A percentile compares a stretch with the other conserved stretches of the same genome.
phyloP scores from a whole-genome alignment of 2,329 filamentous ascomycete species.

The Ilyonectria destructans region DNA sequence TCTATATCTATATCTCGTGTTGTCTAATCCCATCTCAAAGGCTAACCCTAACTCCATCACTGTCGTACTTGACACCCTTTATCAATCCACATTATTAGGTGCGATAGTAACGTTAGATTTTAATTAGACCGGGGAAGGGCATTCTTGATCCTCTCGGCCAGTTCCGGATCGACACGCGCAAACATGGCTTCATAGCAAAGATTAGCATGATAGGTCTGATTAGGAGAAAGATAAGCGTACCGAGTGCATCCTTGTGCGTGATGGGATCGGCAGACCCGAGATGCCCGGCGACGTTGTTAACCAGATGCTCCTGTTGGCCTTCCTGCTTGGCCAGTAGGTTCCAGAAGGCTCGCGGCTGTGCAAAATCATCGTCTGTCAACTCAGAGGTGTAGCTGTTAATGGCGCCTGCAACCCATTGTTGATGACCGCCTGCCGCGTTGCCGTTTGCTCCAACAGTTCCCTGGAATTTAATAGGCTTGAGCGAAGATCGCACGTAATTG shows the following conservation, averaged over 20 bases:
- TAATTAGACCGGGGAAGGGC: neutral
- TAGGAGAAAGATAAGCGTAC: neutral
- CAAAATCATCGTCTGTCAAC: slow-evolving; percentile 22
- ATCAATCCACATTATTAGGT: neutral
- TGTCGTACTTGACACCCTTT: neutral
- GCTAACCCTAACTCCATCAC: neutral
- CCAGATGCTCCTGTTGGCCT: slow-evolving; percentile 18
- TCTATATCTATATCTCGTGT: neutral
- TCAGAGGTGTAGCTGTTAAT: slow-evolving; percentile 65
- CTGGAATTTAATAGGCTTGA: slow-evolving; percentile 49
- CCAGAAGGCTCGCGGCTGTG: slow-evolving; percentile 24
- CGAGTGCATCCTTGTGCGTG: slow-evolving; percentile 12
- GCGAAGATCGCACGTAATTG: slow-evolving; percentile 43
- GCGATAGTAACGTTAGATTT: neutral
- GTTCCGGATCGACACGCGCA: slow-evolving; percentile 7
- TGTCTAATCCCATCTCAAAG: neutral
- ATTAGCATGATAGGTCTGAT: neutral
- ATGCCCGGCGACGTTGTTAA: slow-evolving; percentile 10
- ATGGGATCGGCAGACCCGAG: slow-evolving; percentile 7
- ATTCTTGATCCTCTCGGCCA: slow-evolving; percentile 14
- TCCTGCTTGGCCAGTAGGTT: slow-evolving; percentile 15
- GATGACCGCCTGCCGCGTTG: slow-evolving; percentile 41
- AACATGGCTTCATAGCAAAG: neutral
- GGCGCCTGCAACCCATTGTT: slow-evolving; percentile 70
- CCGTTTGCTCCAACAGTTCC: neutral